Evolutionary conservation across 108 stramenopile species (phyloP), one percentile per base, ranked within the genome.

Genomic region (Cylindrotheca closterium): DNA sequence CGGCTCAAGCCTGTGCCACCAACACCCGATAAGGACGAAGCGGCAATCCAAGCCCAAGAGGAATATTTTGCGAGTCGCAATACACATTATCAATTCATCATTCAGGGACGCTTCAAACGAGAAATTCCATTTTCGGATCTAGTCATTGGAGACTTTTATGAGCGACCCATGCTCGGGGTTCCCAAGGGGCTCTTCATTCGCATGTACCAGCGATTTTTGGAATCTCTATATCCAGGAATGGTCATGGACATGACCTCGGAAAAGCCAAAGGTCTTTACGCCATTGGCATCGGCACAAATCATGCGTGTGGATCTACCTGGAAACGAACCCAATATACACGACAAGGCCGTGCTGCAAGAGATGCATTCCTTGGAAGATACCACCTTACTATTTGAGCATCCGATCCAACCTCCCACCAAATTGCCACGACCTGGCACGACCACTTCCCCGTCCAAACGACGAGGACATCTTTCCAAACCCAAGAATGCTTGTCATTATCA

Each of bases 101-200:
- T 85, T 1, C 87, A 88, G 53, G 87, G 87, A 10, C 55, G 61
- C 21, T 85, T 88, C 79, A 85, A 83, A 53, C 75, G 83, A 48
- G 42, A 21, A 12, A 56, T 88, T 0, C 19, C 21, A 30, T 71
- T 84, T 12, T 64, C 65, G 2, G 86, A 88, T 31, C 63, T 88
- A 15, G 23, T 73, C 17, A 85, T 73, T 12, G 87, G 87, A 0
- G 77, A 83, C 57, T 73, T 80, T 30, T 84, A 80, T 67, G 2
- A 61, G 10, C 52, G 71, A 18, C 83, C 83, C 0, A 56, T 87
- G 18, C 74, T 70, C 55, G 61, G 68, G 48, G 33, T 65, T 30
- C 71, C 71, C 10, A 5, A 19, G 2, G 30, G 30, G 4, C 3
- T 2, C 10, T 30, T 72, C 30, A 37, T 22, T 10, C 5, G 22